Base-by-base conservation (phyloP, 2,329 filamentous ascomycete species). In the Rutstroemia sp. region DNA sequence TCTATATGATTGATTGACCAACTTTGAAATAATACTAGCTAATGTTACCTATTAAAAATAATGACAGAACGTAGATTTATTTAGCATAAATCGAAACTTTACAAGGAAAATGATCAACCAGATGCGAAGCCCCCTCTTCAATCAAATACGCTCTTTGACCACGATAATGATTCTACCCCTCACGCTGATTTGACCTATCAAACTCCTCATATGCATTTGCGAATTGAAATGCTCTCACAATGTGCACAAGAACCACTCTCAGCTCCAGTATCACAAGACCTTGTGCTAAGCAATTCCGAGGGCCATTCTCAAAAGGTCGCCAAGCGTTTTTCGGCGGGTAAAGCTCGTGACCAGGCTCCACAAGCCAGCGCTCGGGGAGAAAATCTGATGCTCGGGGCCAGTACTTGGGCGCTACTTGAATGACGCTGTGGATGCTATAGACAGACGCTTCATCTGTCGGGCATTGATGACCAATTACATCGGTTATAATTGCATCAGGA, bases 251-350 rank as follows among this genome's bases (percentile, higher is more conserved):
- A 7, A 44, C 40, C 12, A 25, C 21, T 50, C 34, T 39, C 34
- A 50, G 9, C 21, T 48, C 27, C 16, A 48, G 7, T 16, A 48
- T 30, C 25, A 77, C 79, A 19, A 81, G 67, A 59, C 76, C 74
- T 64, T 83, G 78, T 0, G 80, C 81, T 14, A 82, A 75, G 62
- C 81, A 85, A 51, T 76, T 78, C 12, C 81, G 67, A 2, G 74
- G 72, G 0, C 81, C 81, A 54, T 75, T 72, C 60, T 79, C 78
- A 64, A 84, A 84, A 0, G 77, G 72, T 8, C 79, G 73, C 72
- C 74, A 84, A 1, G 78, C 80, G 45, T 75, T 53, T 40, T 62
- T 58, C n/a, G 40, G 1, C 14, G 61, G 64, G 53, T 62, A 75
- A 73, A 47, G 67, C 58, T 25, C 68, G 67, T 74, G 63, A 16